A percentile compares a stretch with the other conserved stretches of the same genome.
Evolutionary conservation across 805 yeast genomes (phyloP).

Genomic region (Candida tammaniensis): DNA sequence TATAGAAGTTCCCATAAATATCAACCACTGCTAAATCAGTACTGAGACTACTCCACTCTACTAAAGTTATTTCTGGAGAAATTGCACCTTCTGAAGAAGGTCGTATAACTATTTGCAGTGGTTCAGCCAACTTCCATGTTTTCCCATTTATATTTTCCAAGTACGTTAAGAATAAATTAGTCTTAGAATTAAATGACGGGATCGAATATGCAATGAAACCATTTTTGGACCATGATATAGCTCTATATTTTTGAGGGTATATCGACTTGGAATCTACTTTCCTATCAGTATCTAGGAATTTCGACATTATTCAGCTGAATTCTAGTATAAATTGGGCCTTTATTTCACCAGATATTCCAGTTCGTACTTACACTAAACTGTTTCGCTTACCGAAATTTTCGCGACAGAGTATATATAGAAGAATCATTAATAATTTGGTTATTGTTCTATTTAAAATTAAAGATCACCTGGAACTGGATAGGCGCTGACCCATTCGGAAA

Average conservation of each 20-base stretch:
- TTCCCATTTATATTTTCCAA: slow-evolving; percentile 73
- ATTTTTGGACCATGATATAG: slow-evolving; percentile 74
- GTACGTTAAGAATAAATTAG: slow-evolving; percentile 56
- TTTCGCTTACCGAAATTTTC: too few species aligned
- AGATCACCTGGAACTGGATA: slow-evolving; percentile 89
- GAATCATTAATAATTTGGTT: too few species aligned
- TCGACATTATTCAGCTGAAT: too few species aligned
- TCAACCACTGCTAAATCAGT: slow-evolving; percentile 83
- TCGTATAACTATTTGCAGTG: slow-evolving; percentile 36
- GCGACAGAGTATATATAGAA: too few species aligned
- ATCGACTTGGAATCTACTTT: too few species aligned
- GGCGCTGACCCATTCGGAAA: slow-evolving; percentile 65
- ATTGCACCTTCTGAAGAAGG: slow-evolving; percentile 20
- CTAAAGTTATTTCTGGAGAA: slow-evolving; percentile 36
- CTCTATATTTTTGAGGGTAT: too few species aligned
- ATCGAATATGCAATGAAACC: slow-evolving; percentile 78
- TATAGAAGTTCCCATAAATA: slow-evolving; percentile 55
- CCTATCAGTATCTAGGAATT: too few species aligned
- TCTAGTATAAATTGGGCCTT: too few species aligned
- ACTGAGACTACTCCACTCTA: slow-evolving; percentile 76
- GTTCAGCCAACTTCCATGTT: slow-evolving; percentile 72
- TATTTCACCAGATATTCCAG: too few species aligned
- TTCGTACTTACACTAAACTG: too few species aligned
- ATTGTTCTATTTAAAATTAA: too few species aligned
- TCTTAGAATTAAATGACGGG: slow-evolving; percentile 28